A percentile compares a stretch with the other conserved stretches of the same genome.
phyloP scores from a whole-genome alignment of 116 monocot species.

The Papilionanthe hybrid region DNA sequence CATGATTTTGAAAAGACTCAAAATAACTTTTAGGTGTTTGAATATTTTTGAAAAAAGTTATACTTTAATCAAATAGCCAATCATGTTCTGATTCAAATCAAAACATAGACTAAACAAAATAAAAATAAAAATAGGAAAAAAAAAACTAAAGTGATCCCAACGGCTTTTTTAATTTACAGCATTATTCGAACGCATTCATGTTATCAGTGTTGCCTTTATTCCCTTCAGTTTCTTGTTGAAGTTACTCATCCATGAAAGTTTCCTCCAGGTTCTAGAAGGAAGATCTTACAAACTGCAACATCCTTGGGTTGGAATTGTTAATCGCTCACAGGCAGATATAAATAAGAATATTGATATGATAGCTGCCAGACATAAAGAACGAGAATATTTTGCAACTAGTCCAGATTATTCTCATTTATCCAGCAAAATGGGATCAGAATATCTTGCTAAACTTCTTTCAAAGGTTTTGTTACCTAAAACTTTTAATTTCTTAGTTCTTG shows the following conservation, averaged over 20 bases:
- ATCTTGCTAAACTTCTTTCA: constrained; percentile 83
- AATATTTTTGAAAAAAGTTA: no score
- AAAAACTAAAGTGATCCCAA: no score
- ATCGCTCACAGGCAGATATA: constrained; percentile 80
- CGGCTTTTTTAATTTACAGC: neutral
- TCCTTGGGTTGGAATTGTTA: constrained; percentile 87
- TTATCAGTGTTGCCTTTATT: neutral
- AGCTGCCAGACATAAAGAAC: constrained; percentile 49
- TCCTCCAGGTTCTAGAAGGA: constrained; percentile 67
- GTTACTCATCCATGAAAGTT: neutral
- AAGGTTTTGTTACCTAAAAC: constrained; percentile 23
- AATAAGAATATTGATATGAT: constrained; percentile 88
- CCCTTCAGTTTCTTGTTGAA: neutral
- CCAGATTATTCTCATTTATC: constrained; percentile 73
- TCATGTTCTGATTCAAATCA: no score
- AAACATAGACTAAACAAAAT: no score
- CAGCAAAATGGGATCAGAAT: constrained; percentile 87
- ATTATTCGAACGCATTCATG: neutral
- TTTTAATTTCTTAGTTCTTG: neutral
- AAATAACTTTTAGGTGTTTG: no score
- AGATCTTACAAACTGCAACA: constrained; percentile 64
- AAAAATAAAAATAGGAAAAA: no score
- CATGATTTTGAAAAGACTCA: no score
- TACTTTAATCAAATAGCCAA: no score
- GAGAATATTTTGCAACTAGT: constrained; percentile 64